Evolutionary conservation across 768 basidiomycete genomes (phyloP), one percentile per base, ranked within the genome.

Genomic region (Tricholoma furcatifolium): DNA sequence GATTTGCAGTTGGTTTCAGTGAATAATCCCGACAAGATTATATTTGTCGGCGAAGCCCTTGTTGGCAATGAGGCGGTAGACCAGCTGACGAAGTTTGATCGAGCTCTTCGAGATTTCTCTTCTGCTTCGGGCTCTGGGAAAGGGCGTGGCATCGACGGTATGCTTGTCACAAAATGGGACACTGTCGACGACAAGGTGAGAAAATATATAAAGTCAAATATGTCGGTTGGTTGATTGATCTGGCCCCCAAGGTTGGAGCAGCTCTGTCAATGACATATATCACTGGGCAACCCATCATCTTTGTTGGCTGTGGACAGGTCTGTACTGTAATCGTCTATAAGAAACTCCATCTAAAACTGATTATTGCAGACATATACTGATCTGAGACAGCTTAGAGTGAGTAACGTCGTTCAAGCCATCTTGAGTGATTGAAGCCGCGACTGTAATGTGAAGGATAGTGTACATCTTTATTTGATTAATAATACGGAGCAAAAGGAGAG

Each of bases 51-150:
- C 47, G 97, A 99, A 69, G 97, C 97, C 0, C 76, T 98, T 36
- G 97, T 98, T 6, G 97, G 97, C 6, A 99, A 99, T 67, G 97
- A 99, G 70, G 97, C 97, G 1, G 95, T 98, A 23, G 97, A 99
- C 73, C 97, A 99, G 61, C 73, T 98, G 49, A 88, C 87, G 48
- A 98, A 98, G 70, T 99, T 99, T 66, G 95, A 99, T 65, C 85
- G 94, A 15, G 88, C 95, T 1, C 70, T 99, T 53, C 85, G 88
- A 20, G 94, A 99, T 65, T 98, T 98, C 63, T 93, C 93, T 6
- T 82, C 86, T 15, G 81, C 83, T 6, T 81, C 84, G 0, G 81
- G 82, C 9, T 70, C 75, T 24, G 83, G 83, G 15, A 84, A 84
- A 66, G 87, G 87, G 44, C 83, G 97, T 18, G 97, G 97, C 5